These are phyloP conservation scores for Silybum marianum DNA, from an alignment of 129 eudicot species.

Conservation along the genomic window DNA sequence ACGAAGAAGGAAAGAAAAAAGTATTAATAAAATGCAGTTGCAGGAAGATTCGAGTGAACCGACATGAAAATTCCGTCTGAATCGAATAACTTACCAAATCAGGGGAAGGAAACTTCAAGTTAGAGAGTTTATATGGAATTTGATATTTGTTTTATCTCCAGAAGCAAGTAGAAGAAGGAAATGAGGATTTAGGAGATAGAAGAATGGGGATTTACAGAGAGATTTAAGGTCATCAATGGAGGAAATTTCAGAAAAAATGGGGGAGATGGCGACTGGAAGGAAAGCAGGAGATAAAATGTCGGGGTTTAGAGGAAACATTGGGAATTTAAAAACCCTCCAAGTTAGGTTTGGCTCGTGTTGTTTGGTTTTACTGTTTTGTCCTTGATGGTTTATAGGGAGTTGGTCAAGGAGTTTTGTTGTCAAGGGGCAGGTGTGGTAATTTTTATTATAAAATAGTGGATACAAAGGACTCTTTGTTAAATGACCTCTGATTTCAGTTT, in stretches of 20 bases:
- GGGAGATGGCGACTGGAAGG: slow-evolving; percentile 8
- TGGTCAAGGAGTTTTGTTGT: not conserved
- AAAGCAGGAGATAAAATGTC: not conserved
- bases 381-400: not conserved
- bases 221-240: slow-evolving; percentile 8
- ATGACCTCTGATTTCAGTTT: no score
- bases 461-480: no score
- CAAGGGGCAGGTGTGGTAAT: not conserved
- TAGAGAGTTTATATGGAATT: no score
- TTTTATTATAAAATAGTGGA: not conserved
- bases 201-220: not conserved
- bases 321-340: slow-evolving; percentile 9
- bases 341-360: slow-evolving; percentile 2
- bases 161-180: not conserved
- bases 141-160: slow-evolving; percentile 13
- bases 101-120: slow-evolving; percentile 13
- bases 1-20: not conserved
- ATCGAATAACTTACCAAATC: slow-evolving; percentile 24
- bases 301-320: slow-evolving; percentile 15
- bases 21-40: slow-evolving; percentile 15
- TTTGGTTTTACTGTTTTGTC: slow-evolving; percentile 24
- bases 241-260: not conserved
- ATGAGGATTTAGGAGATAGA: not conserved
- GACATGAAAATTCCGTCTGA: slow-evolving; percentile 9
- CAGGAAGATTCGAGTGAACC: slow-evolving; percentile 29